Conservation (phyloP, 441 rosid species). For the Populus hybrid region DNA sequence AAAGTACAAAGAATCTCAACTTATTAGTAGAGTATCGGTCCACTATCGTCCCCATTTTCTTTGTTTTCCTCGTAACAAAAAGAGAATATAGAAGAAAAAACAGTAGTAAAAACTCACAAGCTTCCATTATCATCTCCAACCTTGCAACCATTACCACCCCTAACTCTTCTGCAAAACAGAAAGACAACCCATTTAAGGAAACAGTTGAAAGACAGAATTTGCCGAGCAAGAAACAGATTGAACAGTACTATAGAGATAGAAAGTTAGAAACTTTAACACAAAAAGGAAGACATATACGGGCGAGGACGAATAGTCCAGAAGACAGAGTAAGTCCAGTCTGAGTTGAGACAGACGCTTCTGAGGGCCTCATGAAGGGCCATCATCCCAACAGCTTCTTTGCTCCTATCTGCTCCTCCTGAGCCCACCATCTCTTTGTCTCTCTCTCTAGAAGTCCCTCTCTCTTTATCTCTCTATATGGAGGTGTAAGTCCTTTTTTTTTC, state of each 20-base stretch:
- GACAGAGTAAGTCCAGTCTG: constrained; percentile 99
- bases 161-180: constrained; percentile 70
- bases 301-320: constrained; percentile 99
- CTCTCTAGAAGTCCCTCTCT: constrained; percentile 21
- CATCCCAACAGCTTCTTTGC: constrained; percentile 99
- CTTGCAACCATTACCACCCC: constrained; percentile 98
- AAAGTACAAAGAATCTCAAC: not conserved
- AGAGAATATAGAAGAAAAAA: not conserved
- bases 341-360: constrained; percentile 88
- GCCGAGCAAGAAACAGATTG: constrained; percentile 16
- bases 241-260: constrained; percentile 5
- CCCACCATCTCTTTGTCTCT: constrained; percentile 71
- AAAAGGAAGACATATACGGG: constrained; percentile 50
- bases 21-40: not conserved
- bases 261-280: not conserved
- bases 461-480: constrained; percentile 12
- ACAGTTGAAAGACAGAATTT: constrained; percentile 28
- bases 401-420: constrained; percentile 90
- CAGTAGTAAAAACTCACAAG: constrained; percentile 58
- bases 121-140: constrained; percentile 97
- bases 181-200: constrained; percentile 29
- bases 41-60: constrained; percentile 6
- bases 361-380: constrained; percentile 99
- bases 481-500: not conserved
- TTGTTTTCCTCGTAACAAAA: constrained; percentile 24